Evolutionary conservation across 257 asterid genomes (phyloP).

Genomic region (Solanum tarapatanum): DNA sequence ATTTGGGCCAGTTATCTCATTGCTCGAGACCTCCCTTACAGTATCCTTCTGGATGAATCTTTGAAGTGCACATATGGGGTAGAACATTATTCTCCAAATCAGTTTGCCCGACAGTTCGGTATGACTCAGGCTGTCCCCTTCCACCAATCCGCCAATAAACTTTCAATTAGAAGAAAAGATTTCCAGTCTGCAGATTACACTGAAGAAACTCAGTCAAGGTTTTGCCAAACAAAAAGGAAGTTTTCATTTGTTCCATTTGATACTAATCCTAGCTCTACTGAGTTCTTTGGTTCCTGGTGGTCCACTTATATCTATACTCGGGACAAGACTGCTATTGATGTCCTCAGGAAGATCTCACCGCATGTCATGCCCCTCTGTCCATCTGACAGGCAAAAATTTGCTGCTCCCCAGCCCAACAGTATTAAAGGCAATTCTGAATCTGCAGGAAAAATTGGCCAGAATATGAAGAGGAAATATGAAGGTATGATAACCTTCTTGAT

Average conservation of each 20-base stretch:
- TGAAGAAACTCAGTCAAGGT: background rate
- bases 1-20: conserved; percentile 1
- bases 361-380: background rate
- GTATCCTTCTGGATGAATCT: background rate
- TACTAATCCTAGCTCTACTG: background rate
- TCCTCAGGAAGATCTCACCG: background rate
- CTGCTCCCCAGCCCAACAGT: background rate
- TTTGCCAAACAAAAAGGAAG: background rate
- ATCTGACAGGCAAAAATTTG: background rate
- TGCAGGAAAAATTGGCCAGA: background rate
- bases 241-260: background rate
- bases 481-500: background rate
- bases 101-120: conserved; percentile 3
- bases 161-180: background rate
- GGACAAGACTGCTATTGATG: background rate
- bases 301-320: background rate
- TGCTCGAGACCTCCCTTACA: background rate
- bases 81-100: conserved; percentile 1
- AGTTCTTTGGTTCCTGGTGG: conserved; percentile 4
- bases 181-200: background rate
- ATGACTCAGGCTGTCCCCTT: conserved; percentile 1
- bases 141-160: background rate
- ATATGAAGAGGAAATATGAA: background rate
- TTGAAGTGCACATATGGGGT: background rate
- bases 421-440: background rate